A percentile compares a stretch with the other conserved stretches of the same genome.
phyloP scores from a whole-genome alignment of 306 rosid species.

The Abrus precatorius region DNA sequence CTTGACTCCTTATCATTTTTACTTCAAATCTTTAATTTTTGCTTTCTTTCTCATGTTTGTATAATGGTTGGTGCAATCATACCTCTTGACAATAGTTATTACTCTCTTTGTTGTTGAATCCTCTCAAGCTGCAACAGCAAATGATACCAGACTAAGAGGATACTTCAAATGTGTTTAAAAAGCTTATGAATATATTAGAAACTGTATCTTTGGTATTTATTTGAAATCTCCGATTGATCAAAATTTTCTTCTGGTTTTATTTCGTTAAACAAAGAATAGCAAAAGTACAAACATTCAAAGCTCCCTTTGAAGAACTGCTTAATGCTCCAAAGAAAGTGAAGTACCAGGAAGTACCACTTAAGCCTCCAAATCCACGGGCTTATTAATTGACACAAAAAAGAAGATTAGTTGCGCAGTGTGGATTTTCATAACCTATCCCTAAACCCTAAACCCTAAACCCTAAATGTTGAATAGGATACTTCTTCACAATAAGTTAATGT shows the following conservation, averaged over 20 bases:
- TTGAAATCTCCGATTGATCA: constrained; percentile 10
- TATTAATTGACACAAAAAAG: too few species aligned
- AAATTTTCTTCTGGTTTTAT: constrained; percentile 23
- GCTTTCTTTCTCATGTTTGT: too few species aligned
- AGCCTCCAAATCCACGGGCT: too few species aligned
- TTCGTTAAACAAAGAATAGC: too few species aligned
- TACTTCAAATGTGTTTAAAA: constrained; percentile 65
- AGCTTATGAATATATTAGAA: constrained; percentile 68
- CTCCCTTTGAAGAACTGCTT: neutral
- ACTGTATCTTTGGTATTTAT: constrained; percentile 69
- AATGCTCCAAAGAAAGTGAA: too few species aligned
- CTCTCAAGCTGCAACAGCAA: constrained; percentile 61
- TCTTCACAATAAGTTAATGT: constrained; percentile 9
- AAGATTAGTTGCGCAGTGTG: too few species aligned
- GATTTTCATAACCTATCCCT: too few species aligned
- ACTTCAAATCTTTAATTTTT: too few species aligned
- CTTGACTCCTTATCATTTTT: too few species aligned
- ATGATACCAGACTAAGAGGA: constrained; percentile 50
- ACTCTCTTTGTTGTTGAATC: constrained; percentile 72
- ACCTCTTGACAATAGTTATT: constrained; percentile 76
- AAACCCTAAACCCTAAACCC: too few species aligned
- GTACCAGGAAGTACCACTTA: too few species aligned
- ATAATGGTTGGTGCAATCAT: constrained; percentile 83
- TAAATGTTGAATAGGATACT: constrained; percentile 19
- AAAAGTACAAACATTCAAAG: neutral